phyloP scores from a whole-genome alignment of 2,329 filamentous ascomycete species.

The Colletotrichum agaves region DNA sequence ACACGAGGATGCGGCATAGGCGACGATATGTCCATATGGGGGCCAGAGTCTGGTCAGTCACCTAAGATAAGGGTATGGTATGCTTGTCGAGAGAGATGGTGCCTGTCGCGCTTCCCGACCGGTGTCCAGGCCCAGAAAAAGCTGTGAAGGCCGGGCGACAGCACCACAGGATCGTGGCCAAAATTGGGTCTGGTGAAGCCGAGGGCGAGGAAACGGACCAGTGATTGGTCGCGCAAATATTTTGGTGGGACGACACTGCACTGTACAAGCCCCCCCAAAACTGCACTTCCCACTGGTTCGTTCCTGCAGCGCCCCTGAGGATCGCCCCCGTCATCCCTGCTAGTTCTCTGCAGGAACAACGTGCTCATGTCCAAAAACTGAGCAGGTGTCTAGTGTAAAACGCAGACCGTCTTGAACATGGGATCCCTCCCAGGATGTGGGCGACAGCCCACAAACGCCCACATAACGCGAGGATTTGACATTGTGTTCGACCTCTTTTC shows the following conservation, averaged over 20 bases:
- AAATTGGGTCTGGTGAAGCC: conserved; percentile 23
- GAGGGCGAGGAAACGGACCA: background rate
- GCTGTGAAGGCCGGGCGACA: conserved; percentile 12
- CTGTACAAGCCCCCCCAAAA: conserved; percentile 4
- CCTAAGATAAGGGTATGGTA: background rate
- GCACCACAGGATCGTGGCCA: conserved; percentile 27
- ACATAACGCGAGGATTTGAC: conserved; percentile 5
- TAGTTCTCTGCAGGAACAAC: conserved; percentile 38
- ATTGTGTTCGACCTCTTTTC: conserved; percentile 13
- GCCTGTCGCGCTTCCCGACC: background rate
- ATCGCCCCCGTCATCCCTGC: conserved; percentile 32
- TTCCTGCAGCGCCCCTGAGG: conserved; percentile 32
- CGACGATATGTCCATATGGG: conserved; percentile 23
- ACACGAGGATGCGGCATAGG: background rate
- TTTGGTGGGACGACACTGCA: conserved; percentile 26
- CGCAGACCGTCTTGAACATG: background rate
- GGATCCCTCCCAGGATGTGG: conserved; percentile 13
- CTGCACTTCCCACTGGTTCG: conserved; percentile 37
- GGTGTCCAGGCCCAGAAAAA: conserved; percentile 20
- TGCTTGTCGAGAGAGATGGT: conserved; percentile 12
- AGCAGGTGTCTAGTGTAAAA: too few species aligned
- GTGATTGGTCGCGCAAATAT: conserved; percentile 23
- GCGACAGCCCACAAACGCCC: conserved; percentile 27
- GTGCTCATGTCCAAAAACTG: background rate
- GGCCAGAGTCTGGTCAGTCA: conserved; percentile 5